Conservation (phyloP, 306 rosid species). For the Trifolium fragiferum region DNA sequence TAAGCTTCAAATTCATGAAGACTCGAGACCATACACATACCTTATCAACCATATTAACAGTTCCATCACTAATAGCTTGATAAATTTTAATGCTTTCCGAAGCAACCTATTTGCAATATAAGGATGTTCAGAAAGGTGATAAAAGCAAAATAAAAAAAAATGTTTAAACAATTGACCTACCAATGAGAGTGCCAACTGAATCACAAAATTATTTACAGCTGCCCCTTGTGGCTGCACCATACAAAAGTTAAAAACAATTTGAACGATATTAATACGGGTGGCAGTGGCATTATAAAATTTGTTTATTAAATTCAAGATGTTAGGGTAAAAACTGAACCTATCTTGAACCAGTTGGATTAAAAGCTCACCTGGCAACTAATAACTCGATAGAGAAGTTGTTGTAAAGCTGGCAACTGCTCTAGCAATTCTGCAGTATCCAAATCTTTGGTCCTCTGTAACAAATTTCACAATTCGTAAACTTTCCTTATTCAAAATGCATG, state of each 20-base stretch:
- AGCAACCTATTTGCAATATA: slow-evolving; percentile 73
- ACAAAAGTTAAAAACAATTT: slow-evolving; percentile 22
- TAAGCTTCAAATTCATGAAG: slow-evolving; percentile 42
- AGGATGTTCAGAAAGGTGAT: slow-evolving; percentile 41
- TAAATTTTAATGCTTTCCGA: slow-evolving; percentile 87
- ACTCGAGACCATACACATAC: slow-evolving; percentile 45
- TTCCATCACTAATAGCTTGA: slow-evolving; percentile 98
- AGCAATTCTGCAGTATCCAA: slow-evolving; percentile 87
- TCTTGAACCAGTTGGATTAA: neutral
- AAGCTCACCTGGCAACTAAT: slow-evolving; percentile 84
- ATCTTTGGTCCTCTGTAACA: slow-evolving; percentile 95
- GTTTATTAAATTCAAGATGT: slow-evolving; percentile 19
- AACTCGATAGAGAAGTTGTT: slow-evolving; percentile 89
- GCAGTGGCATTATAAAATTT: slow-evolving; percentile 14
- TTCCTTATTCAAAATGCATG: slow-evolving; percentile 16
- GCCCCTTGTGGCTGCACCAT: slow-evolving; percentile 95
- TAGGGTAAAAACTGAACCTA: slow-evolving; percentile 7
- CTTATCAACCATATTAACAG: slow-evolving; percentile 97
- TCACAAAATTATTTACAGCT: slow-evolving; percentile 80
- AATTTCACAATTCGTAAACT: slow-evolving; percentile 40
- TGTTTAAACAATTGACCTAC: slow-evolving; percentile 54
- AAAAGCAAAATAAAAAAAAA: slow-evolving; percentile 10
- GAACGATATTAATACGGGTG: slow-evolving; percentile 21
- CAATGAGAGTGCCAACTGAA: slow-evolving; percentile 89
- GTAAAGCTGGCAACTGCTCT: slow-evolving; percentile 93